Evolutionary conservation across 2,329 filamentous ascomycete genomes (phyloP), one percentile per base, ranked within the genome.

Genomic region (Cercospora citrullina): DNA sequence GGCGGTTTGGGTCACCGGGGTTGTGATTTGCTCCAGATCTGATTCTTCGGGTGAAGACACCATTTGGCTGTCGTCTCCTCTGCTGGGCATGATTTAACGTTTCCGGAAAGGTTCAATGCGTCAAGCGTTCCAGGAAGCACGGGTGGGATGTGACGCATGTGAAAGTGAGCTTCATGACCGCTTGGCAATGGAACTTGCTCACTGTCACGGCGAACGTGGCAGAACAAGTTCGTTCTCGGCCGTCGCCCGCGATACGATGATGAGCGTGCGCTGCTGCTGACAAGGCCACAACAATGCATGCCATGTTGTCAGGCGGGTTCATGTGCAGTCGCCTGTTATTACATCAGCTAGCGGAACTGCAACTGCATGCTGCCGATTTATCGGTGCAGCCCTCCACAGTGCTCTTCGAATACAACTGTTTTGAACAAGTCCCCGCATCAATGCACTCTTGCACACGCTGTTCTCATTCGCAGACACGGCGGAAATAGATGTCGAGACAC

Each of bases 21-120:
- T 66, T 79, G 80, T 57, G 81, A 69, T 76, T 59, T 79, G 77
- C 48, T 78, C 78, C 39, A 63, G 53, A 33, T 58, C 53, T 36
- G 61, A 65, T n/a, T 65, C 64, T 36, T 65, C 64, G 30, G 64
- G 64, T 23, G 64, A 65, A 55, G 83, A 85, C 69, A 83, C 81
- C 86, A 87, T 87, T 68, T 83, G 84, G 31, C 83, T 86, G 79
- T 87, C 85, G 55, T 84, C 84, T 76, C 87, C 85, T 72, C 74
- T 85, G 26, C 65, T 72, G 68, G 69, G 68, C 72, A 82, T 81
- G 79, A n/a, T 68, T 48, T 61, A 55, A 59, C 16, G 42, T 55
- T 55, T n/a, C 12, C 48, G 23, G 23, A 55, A 28, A 55, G 23
- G 23, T 28, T 55, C 23, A 55, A 55, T 55, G 48, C 48, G 48